These are phyloP conservation scores for Didymellaceae sp. DNA, from an alignment of 2,329 filamentous ascomycete species.

Conservation along the genomic window DNA sequence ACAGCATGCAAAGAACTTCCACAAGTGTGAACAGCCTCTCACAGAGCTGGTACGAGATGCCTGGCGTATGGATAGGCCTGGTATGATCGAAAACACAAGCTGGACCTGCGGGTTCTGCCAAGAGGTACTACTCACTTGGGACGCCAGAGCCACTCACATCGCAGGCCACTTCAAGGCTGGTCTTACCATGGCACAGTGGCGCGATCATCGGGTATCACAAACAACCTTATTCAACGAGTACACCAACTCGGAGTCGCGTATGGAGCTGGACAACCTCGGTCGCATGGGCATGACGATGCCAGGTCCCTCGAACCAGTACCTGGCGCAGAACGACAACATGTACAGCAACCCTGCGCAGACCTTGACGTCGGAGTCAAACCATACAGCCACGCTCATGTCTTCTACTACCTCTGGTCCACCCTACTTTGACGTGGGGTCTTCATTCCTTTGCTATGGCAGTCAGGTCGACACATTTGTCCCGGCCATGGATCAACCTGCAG, in stretches of 20 bases:
- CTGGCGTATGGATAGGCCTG: slow-evolving; percentile 35
- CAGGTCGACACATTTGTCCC: not conserved
- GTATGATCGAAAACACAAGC: slow-evolving; percentile 18
- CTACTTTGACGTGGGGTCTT: not conserved
- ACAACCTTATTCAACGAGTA: not conserved
- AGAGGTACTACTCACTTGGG: slow-evolving; percentile 34
- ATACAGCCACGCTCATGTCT: not conserved
- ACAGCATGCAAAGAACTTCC: slow-evolving; percentile 45
- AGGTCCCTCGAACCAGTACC: not conserved
- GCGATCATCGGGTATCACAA: not conserved
- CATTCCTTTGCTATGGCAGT: slow-evolving; percentile 2
- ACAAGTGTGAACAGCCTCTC: slow-evolving; percentile 26
- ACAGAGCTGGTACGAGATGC: slow-evolving; percentile 33
- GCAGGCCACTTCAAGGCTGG: slow-evolving; percentile 44
- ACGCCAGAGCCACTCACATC: slow-evolving; percentile 41
- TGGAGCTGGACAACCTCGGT: not conserved
- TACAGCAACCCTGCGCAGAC: not conserved
- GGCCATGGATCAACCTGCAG: not conserved
- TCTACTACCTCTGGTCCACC: not conserved
- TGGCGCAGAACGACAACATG: not conserved
- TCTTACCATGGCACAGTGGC: slow-evolving; percentile 39
- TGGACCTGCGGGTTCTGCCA: slow-evolving; percentile 45
- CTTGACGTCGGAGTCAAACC: not conserved
- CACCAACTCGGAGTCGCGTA: not conserved
- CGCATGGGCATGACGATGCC: slow-evolving; percentile 4